Evolutionary conservation across 768 basidiomycete species (phyloP).

Genomic region (Hericium coralloides): DNA sequence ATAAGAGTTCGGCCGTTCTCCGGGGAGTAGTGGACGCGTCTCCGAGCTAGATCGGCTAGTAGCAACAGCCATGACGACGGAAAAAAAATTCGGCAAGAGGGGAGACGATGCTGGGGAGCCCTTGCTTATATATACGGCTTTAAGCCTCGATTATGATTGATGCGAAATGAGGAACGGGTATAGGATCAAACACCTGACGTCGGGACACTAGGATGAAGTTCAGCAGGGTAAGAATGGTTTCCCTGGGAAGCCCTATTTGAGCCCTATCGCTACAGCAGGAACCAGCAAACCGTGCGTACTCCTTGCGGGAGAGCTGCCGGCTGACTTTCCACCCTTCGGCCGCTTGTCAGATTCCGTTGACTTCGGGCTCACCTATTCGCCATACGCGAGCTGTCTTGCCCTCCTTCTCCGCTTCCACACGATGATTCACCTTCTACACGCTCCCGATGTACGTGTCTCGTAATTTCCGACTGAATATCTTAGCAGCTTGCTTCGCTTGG

Average conservation of each 20-base stretch:
- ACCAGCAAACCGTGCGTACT: background rate
- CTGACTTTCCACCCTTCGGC: background rate
- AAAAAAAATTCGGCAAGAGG: too few relatives aligned
- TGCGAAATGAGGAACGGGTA: too few relatives aligned
- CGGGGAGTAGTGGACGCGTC: slow-evolving; percentile 37
- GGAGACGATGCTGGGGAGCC: too few relatives aligned
- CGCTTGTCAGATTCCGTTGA: background rate
- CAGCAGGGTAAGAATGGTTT: background rate
- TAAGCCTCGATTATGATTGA: too few relatives aligned
- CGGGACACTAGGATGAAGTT: background rate
- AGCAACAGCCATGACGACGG: background rate
- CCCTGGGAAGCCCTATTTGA: background rate
- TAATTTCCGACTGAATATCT: too few relatives aligned
- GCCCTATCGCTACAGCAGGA: background rate
- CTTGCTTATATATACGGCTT: too few relatives aligned
- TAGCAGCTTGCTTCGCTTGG: too few relatives aligned
- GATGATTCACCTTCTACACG: background rate
- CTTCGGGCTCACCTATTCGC: background rate
- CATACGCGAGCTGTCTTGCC: background rate
- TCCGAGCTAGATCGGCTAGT: background rate
- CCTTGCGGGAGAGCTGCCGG: background rate
- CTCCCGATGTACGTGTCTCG: too few relatives aligned
- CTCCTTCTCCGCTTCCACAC: background rate
- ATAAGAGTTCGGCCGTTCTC: background rate
- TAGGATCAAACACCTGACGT: background rate